Percentiles rank a stretch among this genome's conserved stretches.
These are phyloP conservation scores for Saitozyma podzolica DNA, from an alignment of 768 basidiomycete species.

Conservation along the genomic window DNA sequence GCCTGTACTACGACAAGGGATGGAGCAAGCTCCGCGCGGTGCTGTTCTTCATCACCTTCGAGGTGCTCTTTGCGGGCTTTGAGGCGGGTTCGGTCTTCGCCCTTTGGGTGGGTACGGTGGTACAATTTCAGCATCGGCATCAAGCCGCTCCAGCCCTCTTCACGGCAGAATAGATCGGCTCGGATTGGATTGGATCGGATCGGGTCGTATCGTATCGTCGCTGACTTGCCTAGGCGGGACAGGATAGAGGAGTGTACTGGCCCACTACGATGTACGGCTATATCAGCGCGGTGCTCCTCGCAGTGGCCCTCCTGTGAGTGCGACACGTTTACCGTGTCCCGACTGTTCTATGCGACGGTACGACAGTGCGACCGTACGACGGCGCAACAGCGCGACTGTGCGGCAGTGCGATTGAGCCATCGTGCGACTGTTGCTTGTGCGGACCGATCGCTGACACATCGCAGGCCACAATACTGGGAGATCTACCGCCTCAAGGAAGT, in stretches of 20 bases:
- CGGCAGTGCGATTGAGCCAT: too few relatives aligned
- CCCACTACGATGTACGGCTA: slow-evolving; percentile 65
- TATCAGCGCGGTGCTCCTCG: slow-evolving; percentile 62
- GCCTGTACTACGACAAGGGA: slow-evolving; percentile 65
- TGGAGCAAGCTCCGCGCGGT: slow-evolving; percentile 52
- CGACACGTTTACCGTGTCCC: not conserved
- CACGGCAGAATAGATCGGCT: too few relatives aligned
- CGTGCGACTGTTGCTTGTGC: not conserved
- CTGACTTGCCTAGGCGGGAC: slow-evolving; percentile 50
- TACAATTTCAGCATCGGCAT: not conserved
- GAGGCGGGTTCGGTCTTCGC: slow-evolving; percentile 66
- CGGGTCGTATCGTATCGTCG: too few relatives aligned
- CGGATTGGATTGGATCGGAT: too few relatives aligned
- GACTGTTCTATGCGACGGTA: not conserved
- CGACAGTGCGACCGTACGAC: too few relatives aligned
- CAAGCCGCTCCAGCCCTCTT: not conserved
- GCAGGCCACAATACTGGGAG: slow-evolving; percentile 69
- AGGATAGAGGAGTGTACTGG: slow-evolving; percentile 52
- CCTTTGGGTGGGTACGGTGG: slow-evolving; percentile 56
- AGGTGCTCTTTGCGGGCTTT: slow-evolving; percentile 60
- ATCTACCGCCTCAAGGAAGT: slow-evolving; percentile 63
- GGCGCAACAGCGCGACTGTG: too few relatives aligned
- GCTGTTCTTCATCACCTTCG: slow-evolving; percentile 53
- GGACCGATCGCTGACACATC: not conserved
- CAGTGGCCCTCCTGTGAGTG: slow-evolving; percentile 57